phyloP scores from a whole-genome alignment of 1,284 basidiomycete genomes.

The Moniliophthora roreri region DNA sequence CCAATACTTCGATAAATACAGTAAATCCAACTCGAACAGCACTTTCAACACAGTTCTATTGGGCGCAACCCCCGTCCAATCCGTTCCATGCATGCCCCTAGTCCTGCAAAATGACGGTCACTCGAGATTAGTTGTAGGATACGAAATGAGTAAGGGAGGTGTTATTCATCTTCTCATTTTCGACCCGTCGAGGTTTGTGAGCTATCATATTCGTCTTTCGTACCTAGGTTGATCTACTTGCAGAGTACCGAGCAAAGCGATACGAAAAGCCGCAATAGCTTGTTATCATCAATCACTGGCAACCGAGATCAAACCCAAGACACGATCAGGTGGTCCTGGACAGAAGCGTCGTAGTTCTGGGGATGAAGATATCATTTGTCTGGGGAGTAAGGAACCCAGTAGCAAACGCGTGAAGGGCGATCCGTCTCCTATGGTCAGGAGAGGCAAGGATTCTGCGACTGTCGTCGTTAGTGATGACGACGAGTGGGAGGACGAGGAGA shows the following conservation, averaged over 20 bases:
- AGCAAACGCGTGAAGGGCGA: neutral
- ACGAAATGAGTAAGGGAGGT: constrained; percentile 62
- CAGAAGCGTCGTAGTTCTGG: constrained; percentile 16
- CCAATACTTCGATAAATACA: constrained; percentile 56
- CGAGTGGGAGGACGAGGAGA: neutral
- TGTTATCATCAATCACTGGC: neutral
- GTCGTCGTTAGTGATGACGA: neutral
- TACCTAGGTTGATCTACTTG: neutral
- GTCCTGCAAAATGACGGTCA: constrained; percentile 83
- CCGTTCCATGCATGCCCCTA: constrained; percentile 71
- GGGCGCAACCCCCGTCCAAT: constrained; percentile 47
- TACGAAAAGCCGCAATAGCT: constrained; percentile 36
- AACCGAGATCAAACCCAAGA: neutral
- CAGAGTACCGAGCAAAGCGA: constrained; percentile 20
- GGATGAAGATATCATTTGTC: constrained; percentile 37
- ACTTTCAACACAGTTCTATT: constrained; percentile 49
- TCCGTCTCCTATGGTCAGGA: neutral
- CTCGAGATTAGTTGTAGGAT: constrained; percentile 83
- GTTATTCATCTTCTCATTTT: constrained; percentile 68
- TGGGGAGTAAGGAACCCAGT: constrained; percentile 28
- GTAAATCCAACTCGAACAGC: constrained; percentile 21
- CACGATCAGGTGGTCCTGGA: neutral
- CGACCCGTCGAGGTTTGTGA: constrained; percentile 71
- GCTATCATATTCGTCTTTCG: neutral
- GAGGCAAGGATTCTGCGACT: too few species aligned